phyloP scores from a whole-genome alignment of 139 green algal genomes.

The Micromonas commoda region DNA sequence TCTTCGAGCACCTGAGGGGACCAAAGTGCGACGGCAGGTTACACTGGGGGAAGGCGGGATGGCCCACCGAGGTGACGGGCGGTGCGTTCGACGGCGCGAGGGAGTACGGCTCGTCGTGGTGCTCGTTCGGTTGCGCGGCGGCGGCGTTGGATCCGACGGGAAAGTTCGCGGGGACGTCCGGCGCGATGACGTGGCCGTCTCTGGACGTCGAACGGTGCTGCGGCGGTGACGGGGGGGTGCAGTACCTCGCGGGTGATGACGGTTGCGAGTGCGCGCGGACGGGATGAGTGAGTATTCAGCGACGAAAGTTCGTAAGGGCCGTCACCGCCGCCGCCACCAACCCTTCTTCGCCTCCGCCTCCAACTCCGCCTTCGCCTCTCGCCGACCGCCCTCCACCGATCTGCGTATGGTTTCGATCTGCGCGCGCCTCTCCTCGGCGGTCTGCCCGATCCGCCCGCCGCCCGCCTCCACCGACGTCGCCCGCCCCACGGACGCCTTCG shows the following conservation, averaged over 20 bases:
- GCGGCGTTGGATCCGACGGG: conserved; percentile 56
- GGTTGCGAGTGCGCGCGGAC: background rate
- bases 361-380: too few species aligned
- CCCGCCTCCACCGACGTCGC: too few species aligned
- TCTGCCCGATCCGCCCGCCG: too few species aligned
- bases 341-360: too few species aligned
- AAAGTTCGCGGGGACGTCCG: conserved; percentile 54
- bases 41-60: conserved; percentile 56
- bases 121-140: conserved; percentile 72
- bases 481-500: too few species aligned
- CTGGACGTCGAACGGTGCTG: background rate
- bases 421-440: too few species aligned
- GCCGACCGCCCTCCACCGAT: too few species aligned
- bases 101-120: conserved; percentile 65
- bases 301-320: background rate
- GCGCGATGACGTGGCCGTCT: background rate
- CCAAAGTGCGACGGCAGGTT: conserved; percentile 54
- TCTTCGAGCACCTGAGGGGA: conserved; percentile 30
- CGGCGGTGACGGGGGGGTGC: background rate
- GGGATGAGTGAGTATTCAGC: background rate
- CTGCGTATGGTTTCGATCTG: too few species aligned
- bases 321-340: too few species aligned
- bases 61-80: background rate
- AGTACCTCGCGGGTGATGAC: background rate
- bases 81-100: conserved; percentile 57